A percentile compares a stretch with the other conserved stretches of the same genome.
Conservation (phyloP, 2,329 filamentous ascomycete genomes). For the Colletotrichum chlorophyti region DNA sequence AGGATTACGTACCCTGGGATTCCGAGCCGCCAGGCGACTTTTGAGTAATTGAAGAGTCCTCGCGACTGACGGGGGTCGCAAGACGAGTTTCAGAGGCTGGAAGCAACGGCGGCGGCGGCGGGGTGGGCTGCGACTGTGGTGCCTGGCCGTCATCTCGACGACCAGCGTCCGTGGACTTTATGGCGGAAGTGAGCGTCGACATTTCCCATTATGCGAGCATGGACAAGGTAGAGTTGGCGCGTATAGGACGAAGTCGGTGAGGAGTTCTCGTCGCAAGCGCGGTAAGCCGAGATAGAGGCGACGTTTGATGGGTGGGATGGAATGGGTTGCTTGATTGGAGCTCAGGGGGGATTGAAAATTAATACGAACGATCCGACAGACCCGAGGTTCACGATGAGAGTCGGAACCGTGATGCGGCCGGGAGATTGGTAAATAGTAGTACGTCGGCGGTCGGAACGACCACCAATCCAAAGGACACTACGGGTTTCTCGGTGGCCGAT, state of each 20-base stretch:
- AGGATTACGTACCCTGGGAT: constrained; percentile 36
- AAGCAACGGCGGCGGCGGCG: neutral
- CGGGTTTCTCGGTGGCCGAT: constrained; percentile 3
- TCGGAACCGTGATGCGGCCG: neutral
- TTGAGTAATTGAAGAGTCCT: constrained; percentile 19
- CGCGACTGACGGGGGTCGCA: constrained; percentile 32
- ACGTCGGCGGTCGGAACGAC: constrained; percentile 6
- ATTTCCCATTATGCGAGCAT: constrained; percentile 27
- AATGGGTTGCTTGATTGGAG: too few species aligned
- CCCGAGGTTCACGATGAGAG: constrained; percentile 3
- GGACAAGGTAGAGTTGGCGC: neutral
- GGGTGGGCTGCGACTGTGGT: neutral
- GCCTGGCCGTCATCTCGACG: constrained; percentile 16
- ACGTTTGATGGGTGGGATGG: too few species aligned
- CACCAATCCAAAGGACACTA: constrained; percentile 4
- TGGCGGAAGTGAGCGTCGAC: constrained; percentile 25
- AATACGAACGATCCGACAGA: constrained; percentile 22
- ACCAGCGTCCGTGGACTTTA: constrained; percentile 24
- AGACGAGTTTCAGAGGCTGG: constrained; percentile 34
- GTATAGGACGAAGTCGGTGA: neutral
- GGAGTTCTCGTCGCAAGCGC: too few species aligned
- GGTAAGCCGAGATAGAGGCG: neutral
- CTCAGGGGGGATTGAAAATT: constrained; percentile 5
- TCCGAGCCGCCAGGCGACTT: constrained; percentile 37
- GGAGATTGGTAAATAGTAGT: too few species aligned